Conservation (phyloP, 345 rosid genomes). For the Dimocarpus longan region DNA sequence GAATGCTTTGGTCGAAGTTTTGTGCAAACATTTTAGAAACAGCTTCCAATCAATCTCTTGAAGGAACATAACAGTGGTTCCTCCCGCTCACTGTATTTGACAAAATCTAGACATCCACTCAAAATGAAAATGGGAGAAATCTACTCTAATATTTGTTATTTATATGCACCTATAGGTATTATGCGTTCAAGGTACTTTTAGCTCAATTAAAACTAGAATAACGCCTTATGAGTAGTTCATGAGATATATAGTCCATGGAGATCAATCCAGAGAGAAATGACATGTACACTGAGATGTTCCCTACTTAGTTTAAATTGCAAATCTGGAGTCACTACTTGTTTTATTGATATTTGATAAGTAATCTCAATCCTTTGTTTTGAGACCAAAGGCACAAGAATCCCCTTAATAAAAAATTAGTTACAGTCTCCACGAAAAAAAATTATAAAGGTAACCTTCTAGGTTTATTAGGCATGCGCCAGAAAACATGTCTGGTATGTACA, state of each 20-base stretch:
- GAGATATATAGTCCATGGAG: neutral
- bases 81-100: neutral
- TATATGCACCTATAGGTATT: neutral
- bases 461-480: neutral
- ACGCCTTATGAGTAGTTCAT: neutral
- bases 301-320: neutral
- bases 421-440: neutral
- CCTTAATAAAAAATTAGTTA: neutral
- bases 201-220: neutral
- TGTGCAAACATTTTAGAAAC: neutral
- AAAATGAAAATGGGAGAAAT: neutral
- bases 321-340: neutral
- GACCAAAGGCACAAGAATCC: neutral
- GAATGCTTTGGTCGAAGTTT: neutral
- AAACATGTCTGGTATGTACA: neutral
- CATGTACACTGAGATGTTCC: neutral
- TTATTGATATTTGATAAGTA: neutral
- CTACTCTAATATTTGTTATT: neutral
- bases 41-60: neutral
- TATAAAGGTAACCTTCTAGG: neutral
- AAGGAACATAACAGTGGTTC: neutral
- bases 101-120: neutral
- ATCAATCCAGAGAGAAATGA: neutral
- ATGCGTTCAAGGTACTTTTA: neutral
- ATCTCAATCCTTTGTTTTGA: neutral